Evolutionary conservation across 2,329 filamentous ascomycete genomes (phyloP).

Genomic region (Sporothrix brasiliensis): DNA sequence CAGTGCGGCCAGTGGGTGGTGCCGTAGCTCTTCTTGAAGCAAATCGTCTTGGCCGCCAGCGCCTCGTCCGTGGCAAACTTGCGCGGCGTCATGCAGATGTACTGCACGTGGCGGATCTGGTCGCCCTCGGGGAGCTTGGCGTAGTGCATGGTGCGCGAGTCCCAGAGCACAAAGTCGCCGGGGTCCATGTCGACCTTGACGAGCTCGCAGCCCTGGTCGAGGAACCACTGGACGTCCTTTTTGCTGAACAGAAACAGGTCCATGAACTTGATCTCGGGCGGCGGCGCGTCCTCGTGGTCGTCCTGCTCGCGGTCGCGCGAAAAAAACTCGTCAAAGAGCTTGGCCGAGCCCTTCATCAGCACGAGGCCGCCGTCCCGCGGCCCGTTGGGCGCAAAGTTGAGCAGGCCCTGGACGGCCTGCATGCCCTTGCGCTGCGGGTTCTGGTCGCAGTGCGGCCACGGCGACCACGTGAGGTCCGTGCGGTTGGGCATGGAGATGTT

Average conservation of each 20-base stretch:
- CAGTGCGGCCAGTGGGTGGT: constrained; percentile 8
- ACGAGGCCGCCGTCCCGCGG: constrained; percentile 46
- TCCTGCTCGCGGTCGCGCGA: constrained; percentile 4
- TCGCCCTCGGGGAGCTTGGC: constrained; percentile 41
- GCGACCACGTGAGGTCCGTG: constrained; percentile 33
- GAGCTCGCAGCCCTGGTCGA: constrained; percentile 20
- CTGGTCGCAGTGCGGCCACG: constrained; percentile 47
- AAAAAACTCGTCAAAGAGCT: constrained; percentile 20
- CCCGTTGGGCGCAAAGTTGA: constrained; percentile 43
- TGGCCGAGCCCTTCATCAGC: constrained; percentile 42
- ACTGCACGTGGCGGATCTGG: constrained; percentile 37
- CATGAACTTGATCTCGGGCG: constrained; percentile 18
- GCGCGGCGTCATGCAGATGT: constrained; percentile 10
- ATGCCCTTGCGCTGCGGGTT: constrained; percentile 38
- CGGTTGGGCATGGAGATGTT: constrained; percentile 45
- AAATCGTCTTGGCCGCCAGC: neutral
- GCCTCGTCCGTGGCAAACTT: constrained; percentile 12
- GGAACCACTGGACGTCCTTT: constrained; percentile 16
- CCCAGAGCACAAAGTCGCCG: constrained; percentile 42
- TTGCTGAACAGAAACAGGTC: constrained; percentile 25
- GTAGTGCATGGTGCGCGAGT: constrained; percentile 46
- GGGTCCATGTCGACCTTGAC: constrained; percentile 30
- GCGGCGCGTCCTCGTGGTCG: neutral
- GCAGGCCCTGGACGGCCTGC: constrained; percentile 41
- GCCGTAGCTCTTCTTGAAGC: neutral